Conservation (phyloP, 2,329 filamentous ascomycete genomes). For the Cladosporium sp. region DNA sequence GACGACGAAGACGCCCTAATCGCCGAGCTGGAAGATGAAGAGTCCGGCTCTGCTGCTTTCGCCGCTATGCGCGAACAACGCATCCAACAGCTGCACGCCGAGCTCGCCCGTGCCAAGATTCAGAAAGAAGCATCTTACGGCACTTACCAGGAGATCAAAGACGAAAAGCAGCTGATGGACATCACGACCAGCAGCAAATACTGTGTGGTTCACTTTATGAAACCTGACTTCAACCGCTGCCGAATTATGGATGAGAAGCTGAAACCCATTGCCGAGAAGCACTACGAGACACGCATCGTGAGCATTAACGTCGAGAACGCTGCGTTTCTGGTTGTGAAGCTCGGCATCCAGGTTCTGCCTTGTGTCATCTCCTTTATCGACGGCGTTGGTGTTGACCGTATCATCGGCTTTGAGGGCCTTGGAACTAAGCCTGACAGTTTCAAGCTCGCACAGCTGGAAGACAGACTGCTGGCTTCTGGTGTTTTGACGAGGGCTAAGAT, state of each 20-base stretch:
- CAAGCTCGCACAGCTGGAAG: conserved; percentile 52
- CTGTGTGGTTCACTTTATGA: conserved; percentile 61
- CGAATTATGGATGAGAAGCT: conserved; percentile 59
- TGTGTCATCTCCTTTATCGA: conserved; percentile 57
- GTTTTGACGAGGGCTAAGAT: conserved; percentile 52
- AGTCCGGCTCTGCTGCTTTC: conserved; percentile 50
- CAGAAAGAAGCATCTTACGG: conserved; percentile 43
- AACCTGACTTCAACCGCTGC: conserved; percentile 60
- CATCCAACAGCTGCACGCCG: conserved; percentile 55
- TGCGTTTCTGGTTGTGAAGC: conserved; percentile 55
- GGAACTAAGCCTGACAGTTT: conserved; percentile 52
- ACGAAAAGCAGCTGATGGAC: conserved; percentile 56
- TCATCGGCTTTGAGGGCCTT: conserved; percentile 57
- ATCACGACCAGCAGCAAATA: conserved; percentile 56
- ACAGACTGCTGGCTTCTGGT: conserved; percentile 46
- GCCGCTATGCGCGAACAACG: conserved; percentile 54
- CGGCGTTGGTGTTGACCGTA: conserved; percentile 52
- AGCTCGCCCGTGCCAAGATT: conserved; percentile 50
- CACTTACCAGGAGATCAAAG: conserved; percentile 52
- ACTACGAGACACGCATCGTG: conserved; percentile 56
- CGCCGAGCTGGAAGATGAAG: conserved; percentile 49
- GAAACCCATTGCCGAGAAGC: conserved; percentile 50
- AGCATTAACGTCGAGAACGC: conserved; percentile 58
- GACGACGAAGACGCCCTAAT: conserved; percentile 60
- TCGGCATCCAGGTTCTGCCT: conserved; percentile 55